Percentiles rank a stretch among this genome's conserved stretches.
Conservation (phyloP, 1,139 yeast genomes). For the Debaryomycetaceae sp. region DNA sequence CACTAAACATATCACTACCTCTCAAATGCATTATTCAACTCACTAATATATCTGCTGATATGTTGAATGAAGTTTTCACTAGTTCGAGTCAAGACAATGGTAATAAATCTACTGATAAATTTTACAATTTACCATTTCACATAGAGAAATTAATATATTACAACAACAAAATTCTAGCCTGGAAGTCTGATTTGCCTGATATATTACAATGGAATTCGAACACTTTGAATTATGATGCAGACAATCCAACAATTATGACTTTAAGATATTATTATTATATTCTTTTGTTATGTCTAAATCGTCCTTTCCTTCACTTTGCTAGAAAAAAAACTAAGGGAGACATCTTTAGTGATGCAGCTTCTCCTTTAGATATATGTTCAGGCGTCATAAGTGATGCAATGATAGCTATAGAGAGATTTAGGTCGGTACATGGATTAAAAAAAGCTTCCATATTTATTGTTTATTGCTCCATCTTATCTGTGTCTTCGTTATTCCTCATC, state of each 20-base stretch:
- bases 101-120: conserved; percentile 21
- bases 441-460: conserved; percentile 47
- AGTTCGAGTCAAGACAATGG: conserved; percentile 22
- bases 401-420: conserved; percentile 34
- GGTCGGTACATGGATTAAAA: conserved; percentile 38
- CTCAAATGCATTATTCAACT: conserved; percentile 46
- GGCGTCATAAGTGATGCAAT: conserved; percentile 43
- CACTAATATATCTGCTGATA: conserved; percentile 52
- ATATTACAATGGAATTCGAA: conserved; percentile 50
- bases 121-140: conserved; percentile 32
- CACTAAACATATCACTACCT: conserved; percentile 48
- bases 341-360: no score
- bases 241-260: conserved; percentile 48
- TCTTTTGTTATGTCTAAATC: conserved; percentile 51
- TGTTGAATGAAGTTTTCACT: conserved; percentile 54
- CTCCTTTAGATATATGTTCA: no score
- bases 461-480: conserved; percentile 45
- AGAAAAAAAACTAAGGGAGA: conserved; percentile 8
- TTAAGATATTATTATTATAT: conserved; percentile 60
- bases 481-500: no score
- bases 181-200: conserved; percentile 48
- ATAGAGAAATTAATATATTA: conserved; percentile 38
- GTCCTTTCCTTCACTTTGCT: conserved; percentile 51
- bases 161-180: conserved; percentile 47
- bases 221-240: conserved; percentile 41